These are phyloP conservation scores for Carex arenaria DNA, from an alignment of 202 grass and related monocot species.

Conservation along the genomic window DNA sequence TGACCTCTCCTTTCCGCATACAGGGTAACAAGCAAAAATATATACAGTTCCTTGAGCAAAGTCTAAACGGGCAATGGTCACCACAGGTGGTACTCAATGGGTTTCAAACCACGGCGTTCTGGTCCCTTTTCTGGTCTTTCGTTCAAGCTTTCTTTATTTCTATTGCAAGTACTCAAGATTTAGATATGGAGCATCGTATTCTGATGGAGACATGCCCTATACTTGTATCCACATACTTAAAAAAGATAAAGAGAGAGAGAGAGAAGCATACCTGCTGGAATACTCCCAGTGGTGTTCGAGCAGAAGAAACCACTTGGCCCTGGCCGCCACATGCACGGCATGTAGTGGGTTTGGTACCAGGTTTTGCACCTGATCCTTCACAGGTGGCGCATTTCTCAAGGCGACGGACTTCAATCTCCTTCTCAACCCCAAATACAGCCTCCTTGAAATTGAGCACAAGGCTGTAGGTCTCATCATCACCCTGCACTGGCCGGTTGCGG, in stretches of 20 bases:
- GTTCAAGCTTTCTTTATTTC: not conserved
- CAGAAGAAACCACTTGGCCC: conserved; percentile 82
- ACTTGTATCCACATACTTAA: not conserved
- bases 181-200: not conserved
- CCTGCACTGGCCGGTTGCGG: conserved; percentile 83
- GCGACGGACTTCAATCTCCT: conserved; percentile 88
- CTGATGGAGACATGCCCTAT: not conserved
- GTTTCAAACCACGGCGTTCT: not conserved
- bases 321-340: conserved; percentile 87
- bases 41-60: not conserved
- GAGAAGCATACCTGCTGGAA: conserved; percentile 56
- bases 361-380: conserved; percentile 82
- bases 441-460: conserved; percentile 93
- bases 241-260: not conserved
- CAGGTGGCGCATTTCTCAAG: conserved; percentile 74
- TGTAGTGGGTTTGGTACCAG: conserved; percentile 68
- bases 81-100: not conserved
- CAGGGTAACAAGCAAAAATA: not conserved
- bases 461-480: conserved; percentile 86
- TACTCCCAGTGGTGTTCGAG: conserved; percentile 90
- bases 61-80: not conserved
- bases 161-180: not conserved
- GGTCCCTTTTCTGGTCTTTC: not conserved
- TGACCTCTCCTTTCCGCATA: not conserved
- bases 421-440: conserved; percentile 89